A percentile compares a stretch with the other conserved stretches of the same genome.
phyloP scores from a whole-genome alignment of 2,329 filamentous ascomycete genomes.

The Aulographum hederae region DNA sequence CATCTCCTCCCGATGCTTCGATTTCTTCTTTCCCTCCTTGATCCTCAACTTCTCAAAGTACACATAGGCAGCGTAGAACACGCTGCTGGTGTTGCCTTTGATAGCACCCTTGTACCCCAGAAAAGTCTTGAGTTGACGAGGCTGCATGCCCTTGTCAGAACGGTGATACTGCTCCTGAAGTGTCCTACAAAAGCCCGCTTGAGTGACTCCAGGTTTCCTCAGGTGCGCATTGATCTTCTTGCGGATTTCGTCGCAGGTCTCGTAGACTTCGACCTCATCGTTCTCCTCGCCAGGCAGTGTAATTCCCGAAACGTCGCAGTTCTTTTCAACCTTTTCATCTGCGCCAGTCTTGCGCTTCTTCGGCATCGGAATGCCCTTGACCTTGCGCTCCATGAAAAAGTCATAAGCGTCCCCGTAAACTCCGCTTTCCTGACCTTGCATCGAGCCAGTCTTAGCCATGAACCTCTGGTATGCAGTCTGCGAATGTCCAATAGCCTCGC shows the following conservation, averaged over 20 bases:
- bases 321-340: constrained; percentile 3
- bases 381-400: constrained; percentile 33
- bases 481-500: constrained; percentile 18
- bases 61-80: constrained; percentile 37
- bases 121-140: constrained; percentile 30
- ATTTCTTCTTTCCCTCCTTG: constrained; percentile 32
- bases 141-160: constrained; percentile 18
- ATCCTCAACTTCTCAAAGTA: constrained; percentile 42
- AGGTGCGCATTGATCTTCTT: constrained; percentile 33
- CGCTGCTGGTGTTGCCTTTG: constrained; percentile 27
- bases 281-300: constrained; percentile 24
- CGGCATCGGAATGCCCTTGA: constrained; percentile 23
- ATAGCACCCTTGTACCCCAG: constrained; percentile 29
- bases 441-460: constrained; percentile 27
- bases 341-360: neutral
- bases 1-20: constrained; percentile 32
- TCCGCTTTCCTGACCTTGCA: constrained; percentile 14
- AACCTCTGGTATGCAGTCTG: constrained; percentile 24
- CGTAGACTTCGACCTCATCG: constrained; percentile 25
- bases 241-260: constrained; percentile 32
- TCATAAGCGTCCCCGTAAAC: constrained; percentile 12
- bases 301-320: constrained; percentile 21
- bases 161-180: constrained; percentile 24
- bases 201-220: constrained; percentile 27
- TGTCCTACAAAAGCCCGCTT: constrained; percentile 32